Evolutionary conservation across 2,329 filamentous ascomycete species (phyloP).

Genomic region (Thielaviopsis euricoi): DNA sequence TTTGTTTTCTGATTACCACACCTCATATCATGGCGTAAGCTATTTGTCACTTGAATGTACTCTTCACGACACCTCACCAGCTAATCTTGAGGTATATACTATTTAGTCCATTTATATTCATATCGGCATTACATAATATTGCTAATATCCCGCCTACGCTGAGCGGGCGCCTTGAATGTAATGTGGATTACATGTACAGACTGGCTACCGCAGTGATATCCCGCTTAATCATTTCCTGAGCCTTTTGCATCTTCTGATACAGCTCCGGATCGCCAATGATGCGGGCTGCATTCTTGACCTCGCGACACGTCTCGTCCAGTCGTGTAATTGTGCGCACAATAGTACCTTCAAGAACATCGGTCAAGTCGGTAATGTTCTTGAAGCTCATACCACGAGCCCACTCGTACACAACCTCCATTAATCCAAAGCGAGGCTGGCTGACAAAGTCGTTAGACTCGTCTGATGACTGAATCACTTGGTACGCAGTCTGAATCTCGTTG

Average conservation of each 20-base stretch:
- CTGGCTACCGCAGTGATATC: slow-evolving; percentile 85
- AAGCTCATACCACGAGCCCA: slow-evolving; percentile 98
- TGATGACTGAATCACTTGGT: slow-evolving; percentile 80
- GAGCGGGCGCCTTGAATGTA: background rate
- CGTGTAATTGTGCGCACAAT: slow-evolving; percentile 91
- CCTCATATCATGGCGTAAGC: too few relatives aligned
- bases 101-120: background rate
- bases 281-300: slow-evolving; percentile 92
- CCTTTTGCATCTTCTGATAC: slow-evolving; percentile 92
- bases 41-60: too few relatives aligned
- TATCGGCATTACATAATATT: background rate
- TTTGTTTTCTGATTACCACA: background rate
- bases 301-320: slow-evolving; percentile 87
- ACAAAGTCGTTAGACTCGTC: slow-evolving; percentile 91
- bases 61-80: too few relatives aligned
- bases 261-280: slow-evolving; percentile 88
- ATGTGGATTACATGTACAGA: slow-evolving; percentile 58
- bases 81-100: too few relatives aligned
- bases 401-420: slow-evolving; percentile 96
- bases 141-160: too few relatives aligned
- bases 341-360: slow-evolving; percentile 90
- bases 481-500: slow-evolving; percentile 71
- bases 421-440: slow-evolving; percentile 70
- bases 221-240: slow-evolving; percentile 94
- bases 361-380: slow-evolving; percentile 90